Evolutionary conservation across 192 early-diverging fungal species (phyloP).

Genomic region (Glomus cerebriforme): DNA sequence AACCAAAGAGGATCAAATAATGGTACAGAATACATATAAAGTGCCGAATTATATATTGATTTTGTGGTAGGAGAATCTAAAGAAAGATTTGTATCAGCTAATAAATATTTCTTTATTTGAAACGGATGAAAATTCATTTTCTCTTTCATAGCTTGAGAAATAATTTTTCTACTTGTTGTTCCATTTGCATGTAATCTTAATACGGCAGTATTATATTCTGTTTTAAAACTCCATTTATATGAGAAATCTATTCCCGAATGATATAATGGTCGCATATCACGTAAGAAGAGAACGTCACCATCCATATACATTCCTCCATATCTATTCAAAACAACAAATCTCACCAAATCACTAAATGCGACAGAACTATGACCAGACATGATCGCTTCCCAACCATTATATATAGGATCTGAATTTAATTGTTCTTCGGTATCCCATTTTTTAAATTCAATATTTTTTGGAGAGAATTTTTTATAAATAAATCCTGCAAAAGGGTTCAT

Average conservation of each 20-base stretch:
- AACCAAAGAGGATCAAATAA: conserved; percentile 47
- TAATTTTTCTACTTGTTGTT: conserved; percentile 35
- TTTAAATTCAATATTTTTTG: background rate
- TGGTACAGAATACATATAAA: conserved; percentile 36
- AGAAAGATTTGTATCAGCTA: conserved; percentile 25
- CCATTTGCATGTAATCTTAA: conserved; percentile 35
- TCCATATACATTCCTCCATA: conserved; percentile 46
- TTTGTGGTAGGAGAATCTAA: conserved; percentile 26
- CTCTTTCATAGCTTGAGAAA: conserved; percentile 36
- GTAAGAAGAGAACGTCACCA: conserved; percentile 39
- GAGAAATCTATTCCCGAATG: conserved; percentile 40
- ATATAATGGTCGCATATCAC: conserved; percentile 41
- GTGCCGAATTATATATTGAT: conserved; percentile 32
- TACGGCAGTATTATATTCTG: conserved; percentile 40
- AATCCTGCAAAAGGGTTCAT: conserved; percentile 23
- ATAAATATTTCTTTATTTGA: conserved; percentile 11
- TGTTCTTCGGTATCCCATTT: conserved; percentile 24
- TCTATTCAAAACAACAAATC: conserved; percentile 39
- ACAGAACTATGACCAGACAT: background rate
- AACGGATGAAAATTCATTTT: conserved; percentile 3
- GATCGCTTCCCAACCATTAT: background rate
- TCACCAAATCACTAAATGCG: conserved; percentile 39
- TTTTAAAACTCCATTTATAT: conserved; percentile 41
- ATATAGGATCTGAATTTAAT: background rate
- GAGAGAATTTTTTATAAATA: background rate